Percentiles rank a stretch among this genome's conserved stretches.
Conservation (phyloP, 2,329 filamentous ascomycete genomes). For the Aspergillus tamarii region DNA sequence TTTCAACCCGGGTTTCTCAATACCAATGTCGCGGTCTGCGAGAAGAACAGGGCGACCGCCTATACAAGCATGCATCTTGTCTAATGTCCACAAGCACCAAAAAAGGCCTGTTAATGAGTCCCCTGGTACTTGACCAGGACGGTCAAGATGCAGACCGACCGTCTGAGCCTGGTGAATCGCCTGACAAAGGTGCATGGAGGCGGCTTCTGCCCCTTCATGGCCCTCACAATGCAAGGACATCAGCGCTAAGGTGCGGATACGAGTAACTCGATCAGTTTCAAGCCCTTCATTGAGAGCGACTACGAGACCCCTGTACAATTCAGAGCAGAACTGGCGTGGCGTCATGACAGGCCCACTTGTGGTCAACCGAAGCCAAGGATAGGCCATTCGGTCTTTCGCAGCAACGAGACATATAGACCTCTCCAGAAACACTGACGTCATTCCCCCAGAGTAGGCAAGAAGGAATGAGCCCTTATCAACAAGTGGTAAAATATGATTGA, state of each 20-base stretch:
- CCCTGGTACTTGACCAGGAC: constrained; percentile 33
- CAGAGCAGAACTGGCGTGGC: constrained; percentile 42
- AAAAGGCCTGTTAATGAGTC: constrained; percentile 39
- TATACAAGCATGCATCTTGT: constrained; percentile 47
- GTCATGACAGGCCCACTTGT: constrained; percentile 34
- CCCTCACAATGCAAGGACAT: constrained; percentile 48
- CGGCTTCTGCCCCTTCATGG: constrained; percentile 43
- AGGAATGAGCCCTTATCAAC: constrained; percentile 34
- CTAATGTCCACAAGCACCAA: constrained; percentile 46
- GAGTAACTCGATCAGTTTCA: constrained; percentile 40
- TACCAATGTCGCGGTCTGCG: constrained; percentile 45
- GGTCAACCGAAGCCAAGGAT: constrained; percentile 34
- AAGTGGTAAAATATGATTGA: constrained; percentile 44
- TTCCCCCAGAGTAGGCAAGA: constrained; percentile 28
- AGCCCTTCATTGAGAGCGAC: constrained; percentile 42
- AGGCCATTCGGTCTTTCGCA: constrained; percentile 40
- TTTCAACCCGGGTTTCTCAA: constrained; percentile 32
- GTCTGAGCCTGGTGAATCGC: constrained; percentile 48
- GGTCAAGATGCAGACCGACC: constrained; percentile 42
- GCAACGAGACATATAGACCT: constrained; percentile 46
- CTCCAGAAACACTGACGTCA: constrained; percentile 39
- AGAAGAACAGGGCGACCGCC: constrained; percentile 45
- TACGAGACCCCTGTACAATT: constrained; percentile 41
- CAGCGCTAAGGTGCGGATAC: constrained; percentile 42
- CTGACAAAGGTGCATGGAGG: constrained; percentile 44